A percentile compares a stretch with the other conserved stretches of the same genome.
Conservation (phyloP, 2,329 filamentous ascomycete genomes). For the Penicillium sp. region DNA sequence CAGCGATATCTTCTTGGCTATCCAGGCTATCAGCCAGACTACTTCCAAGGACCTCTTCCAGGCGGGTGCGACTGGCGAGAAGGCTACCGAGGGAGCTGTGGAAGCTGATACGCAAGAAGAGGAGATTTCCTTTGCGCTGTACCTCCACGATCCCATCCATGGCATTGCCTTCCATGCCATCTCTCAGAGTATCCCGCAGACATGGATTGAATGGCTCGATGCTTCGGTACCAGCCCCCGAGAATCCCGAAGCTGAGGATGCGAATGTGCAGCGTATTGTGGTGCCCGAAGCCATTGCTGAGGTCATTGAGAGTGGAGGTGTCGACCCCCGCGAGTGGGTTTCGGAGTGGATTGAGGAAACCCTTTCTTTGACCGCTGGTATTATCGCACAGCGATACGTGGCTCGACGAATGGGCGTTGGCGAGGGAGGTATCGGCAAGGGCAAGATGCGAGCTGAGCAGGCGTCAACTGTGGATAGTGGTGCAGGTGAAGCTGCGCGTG, state of each 20-base stretch:
- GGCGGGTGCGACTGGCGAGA: slow-evolving; percentile 50
- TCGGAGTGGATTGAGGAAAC: slow-evolving; percentile 95
- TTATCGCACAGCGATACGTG: slow-evolving; percentile 93
- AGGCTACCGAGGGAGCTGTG: slow-evolving; percentile 32
- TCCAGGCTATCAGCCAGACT: slow-evolving; percentile 76
- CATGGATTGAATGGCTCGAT: slow-evolving; percentile 92
- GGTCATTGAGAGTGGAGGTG: slow-evolving; percentile 70
- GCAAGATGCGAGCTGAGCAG: slow-evolving; percentile 53
- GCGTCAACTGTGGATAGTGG: slow-evolving; percentile 56
- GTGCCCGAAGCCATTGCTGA: slow-evolving; percentile 82
- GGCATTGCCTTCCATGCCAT: slow-evolving; percentile 81
- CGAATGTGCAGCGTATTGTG: slow-evolving; percentile 28
- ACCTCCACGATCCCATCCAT: slow-evolving; percentile 82
- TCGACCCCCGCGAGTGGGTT: slow-evolving; percentile 95
- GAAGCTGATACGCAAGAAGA: slow-evolving; percentile 48
- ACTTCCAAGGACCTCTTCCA: slow-evolving; percentile 66
- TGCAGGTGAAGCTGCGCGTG: slow-evolving; percentile 61
- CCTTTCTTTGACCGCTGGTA: slow-evolving; percentile 71
- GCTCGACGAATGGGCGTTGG: slow-evolving; percentile 94
- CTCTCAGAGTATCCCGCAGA: slow-evolving; percentile 76
- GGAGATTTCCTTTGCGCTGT: slow-evolving; percentile 72
- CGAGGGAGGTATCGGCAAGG: slow-evolving; percentile 65
- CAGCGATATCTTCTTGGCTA: slow-evolving; percentile 91
- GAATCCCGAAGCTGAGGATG: slow-evolving; percentile 40
- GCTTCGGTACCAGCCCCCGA: slow-evolving; percentile 52